Evolutionary conservation across 345 rosid genomes (phyloP).

Genomic region (Melastoma malabathricum): DNA sequence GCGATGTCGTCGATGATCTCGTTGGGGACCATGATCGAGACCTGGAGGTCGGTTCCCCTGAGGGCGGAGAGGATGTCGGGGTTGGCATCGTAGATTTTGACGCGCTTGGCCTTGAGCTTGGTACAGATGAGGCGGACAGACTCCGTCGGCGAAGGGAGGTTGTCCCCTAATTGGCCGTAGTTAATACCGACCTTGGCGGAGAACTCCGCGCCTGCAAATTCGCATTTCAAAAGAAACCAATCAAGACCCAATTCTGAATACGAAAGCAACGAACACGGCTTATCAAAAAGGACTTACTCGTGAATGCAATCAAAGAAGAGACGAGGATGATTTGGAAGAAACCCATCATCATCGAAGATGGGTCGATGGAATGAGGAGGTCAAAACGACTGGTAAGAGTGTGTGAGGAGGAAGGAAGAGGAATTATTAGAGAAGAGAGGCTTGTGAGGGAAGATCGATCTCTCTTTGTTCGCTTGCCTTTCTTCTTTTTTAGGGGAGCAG

Average conservation of each 20-base stretch:
- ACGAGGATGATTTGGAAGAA: not conserved
- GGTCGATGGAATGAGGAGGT: too few relatives aligned
- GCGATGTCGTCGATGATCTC: conserved; percentile 38
- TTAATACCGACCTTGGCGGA: conserved; percentile 50
- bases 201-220: conserved; percentile 26
- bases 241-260: not conserved
- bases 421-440: too few relatives aligned
- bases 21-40: conserved; percentile 61
- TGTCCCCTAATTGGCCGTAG: conserved; percentile 71
- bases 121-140: conserved; percentile 32
- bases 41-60: conserved; percentile 35
- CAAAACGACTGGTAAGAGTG: too few relatives aligned
- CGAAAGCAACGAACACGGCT: not conserved
- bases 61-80: conserved; percentile 51
- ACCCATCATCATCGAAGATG: too few relatives aligned
- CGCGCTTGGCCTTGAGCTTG: conserved; percentile 35
- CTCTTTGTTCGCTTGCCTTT: too few relatives aligned
- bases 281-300: too few relatives aligned
- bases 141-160: conserved; percentile 42
- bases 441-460: too few relatives aligned
- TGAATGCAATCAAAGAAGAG: not conserved
- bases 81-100: conserved; percentile 68
- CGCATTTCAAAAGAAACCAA: not conserved
- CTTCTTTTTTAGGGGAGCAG: too few relatives aligned
- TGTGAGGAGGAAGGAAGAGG: too few relatives aligned